Conservation (phyloP, 345 rosid genomes). For the Populus tremula region DNA sequence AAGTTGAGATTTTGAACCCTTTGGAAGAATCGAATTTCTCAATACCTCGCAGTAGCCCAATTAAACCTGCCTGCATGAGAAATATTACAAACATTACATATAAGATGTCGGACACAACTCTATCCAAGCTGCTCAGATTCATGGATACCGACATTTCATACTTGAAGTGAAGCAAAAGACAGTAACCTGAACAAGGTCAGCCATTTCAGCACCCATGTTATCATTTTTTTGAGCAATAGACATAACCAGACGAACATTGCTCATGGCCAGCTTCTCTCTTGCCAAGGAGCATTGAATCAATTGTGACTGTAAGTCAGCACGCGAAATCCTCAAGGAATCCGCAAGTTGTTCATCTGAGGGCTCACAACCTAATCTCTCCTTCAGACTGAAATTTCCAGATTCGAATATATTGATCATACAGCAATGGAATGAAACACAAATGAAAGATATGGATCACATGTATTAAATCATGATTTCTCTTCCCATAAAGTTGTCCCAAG, state of each 20-base stretch:
- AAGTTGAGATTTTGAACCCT: slow-evolving; percentile 87
- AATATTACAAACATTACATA: not conserved
- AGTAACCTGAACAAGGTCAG: slow-evolving; percentile 94
- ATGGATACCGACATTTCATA: not conserved
- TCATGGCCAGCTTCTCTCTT: slow-evolving; percentile 90
- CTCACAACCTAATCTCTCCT: slow-evolving; percentile 75
- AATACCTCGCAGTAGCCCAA: slow-evolving; percentile 86
- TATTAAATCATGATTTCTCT: not conserved
- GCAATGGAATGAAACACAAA: not conserved
- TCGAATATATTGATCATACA: not conserved
- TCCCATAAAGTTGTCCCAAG: not conserved
- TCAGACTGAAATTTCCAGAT: slow-evolving; percentile 51
- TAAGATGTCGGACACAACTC: not conserved
- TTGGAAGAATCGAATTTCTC: slow-evolving; percentile 96
- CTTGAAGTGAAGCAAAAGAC: slow-evolving; percentile 15
- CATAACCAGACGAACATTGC: slow-evolving; percentile 94
- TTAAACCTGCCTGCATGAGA: slow-evolving; percentile 77
- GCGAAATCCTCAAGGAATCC: slow-evolving; percentile 67
- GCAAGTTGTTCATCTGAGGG: slow-evolving; percentile 90
- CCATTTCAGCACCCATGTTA: slow-evolving; percentile 89
- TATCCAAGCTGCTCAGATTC: not conserved
- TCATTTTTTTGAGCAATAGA: slow-evolving; percentile 89
- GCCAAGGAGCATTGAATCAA: slow-evolving; percentile 75
- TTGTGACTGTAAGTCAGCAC: slow-evolving; percentile 63
- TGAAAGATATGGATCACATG: not conserved